phyloP scores from a whole-genome alignment of 768 basidiomycete genomes.

The Serendipita sp. region DNA sequence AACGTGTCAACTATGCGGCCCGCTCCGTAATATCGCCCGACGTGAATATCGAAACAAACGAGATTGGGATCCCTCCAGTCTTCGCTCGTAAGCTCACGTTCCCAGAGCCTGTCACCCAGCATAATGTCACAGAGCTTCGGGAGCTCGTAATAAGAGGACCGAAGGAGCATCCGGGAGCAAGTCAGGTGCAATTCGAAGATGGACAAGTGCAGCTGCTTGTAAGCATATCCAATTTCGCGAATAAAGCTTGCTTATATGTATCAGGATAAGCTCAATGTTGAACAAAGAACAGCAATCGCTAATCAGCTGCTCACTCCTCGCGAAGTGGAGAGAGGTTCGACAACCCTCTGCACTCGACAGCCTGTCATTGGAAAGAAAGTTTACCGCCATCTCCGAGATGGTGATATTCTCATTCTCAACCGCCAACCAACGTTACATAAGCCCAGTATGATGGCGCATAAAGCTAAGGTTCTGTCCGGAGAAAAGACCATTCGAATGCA shows the following conservation, averaged over 20 bases:
- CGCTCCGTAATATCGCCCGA: conserved; percentile 99
- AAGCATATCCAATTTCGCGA: conserved; percentile 14
- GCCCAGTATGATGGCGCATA: conserved; percentile 99
- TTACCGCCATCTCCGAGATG: conserved; percentile 83
- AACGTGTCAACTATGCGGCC: conserved; percentile 97
- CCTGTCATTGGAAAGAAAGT: conserved; percentile 89
- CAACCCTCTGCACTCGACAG: conserved; percentile 40
- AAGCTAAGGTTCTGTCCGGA: conserved; percentile 75
- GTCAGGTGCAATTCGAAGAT: conserved; percentile 90
- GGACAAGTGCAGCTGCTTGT: conserved; percentile 77
- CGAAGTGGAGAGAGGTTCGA: conserved; percentile 42
- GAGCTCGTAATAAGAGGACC: conserved; percentile 85
- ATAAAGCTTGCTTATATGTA: background rate
- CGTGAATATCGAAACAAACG: conserved; percentile 96
- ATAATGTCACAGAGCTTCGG: conserved; percentile 77
- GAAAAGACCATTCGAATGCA: conserved; percentile 99
- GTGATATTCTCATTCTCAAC: conserved; percentile 89
- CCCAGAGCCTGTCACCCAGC: conserved; percentile 88
- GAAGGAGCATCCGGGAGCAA: conserved; percentile 77
- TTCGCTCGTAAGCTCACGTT: conserved; percentile 95
- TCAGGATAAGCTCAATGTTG: conserved; percentile 70
- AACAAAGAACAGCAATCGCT: conserved; percentile 87
- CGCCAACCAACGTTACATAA: conserved; percentile 98
- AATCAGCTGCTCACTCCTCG: conserved; percentile 88
- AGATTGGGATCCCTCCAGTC: conserved; percentile 94